A percentile compares a stretch with the other conserved stretches of the same genome.
Conservation (phyloP, 225 moss, liverwort and hornwort species). For the Bryoerythrophyllum caledonicum region DNA sequence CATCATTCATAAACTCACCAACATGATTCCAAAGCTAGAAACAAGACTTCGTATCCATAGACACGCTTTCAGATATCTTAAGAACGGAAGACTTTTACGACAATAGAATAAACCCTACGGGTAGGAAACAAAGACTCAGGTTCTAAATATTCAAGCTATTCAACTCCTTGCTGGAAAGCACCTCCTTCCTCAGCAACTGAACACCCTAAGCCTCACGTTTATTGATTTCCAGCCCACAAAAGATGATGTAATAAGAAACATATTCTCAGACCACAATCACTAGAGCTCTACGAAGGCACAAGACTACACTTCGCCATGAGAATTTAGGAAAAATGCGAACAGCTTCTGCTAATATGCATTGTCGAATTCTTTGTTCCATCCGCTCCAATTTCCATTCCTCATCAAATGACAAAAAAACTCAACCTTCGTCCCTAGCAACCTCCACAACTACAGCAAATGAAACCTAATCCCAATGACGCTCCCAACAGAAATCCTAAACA, state of each 20-base stretch:
- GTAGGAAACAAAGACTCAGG: background rate
- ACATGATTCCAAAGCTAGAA: background rate
- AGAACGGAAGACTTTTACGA: background rate
- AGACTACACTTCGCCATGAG: background rate
- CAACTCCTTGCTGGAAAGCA: background rate
- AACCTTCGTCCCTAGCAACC: background rate
- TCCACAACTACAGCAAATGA: background rate
- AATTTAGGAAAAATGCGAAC: background rate
- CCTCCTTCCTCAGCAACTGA: background rate
- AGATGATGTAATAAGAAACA: background rate
- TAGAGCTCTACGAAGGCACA: background rate
- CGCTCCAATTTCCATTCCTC: conserved; percentile 13
- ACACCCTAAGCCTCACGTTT: background rate
- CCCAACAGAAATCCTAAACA: background rate
- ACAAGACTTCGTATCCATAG: background rate
- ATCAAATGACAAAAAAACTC: conserved; percentile 3
- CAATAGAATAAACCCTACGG: background rate
- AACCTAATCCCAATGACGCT: background rate
- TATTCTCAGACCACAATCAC: conserved; percentile 7
- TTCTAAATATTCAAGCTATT: background rate
- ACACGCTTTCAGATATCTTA: background rate
- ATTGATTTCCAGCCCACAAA: background rate
- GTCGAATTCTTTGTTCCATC: background rate
- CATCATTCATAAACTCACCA: conserved; percentile 2
- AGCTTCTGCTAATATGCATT: background rate